Conservation (phyloP, 2,329 filamentous ascomycete genomes). For the Fusarium sp. region DNA sequence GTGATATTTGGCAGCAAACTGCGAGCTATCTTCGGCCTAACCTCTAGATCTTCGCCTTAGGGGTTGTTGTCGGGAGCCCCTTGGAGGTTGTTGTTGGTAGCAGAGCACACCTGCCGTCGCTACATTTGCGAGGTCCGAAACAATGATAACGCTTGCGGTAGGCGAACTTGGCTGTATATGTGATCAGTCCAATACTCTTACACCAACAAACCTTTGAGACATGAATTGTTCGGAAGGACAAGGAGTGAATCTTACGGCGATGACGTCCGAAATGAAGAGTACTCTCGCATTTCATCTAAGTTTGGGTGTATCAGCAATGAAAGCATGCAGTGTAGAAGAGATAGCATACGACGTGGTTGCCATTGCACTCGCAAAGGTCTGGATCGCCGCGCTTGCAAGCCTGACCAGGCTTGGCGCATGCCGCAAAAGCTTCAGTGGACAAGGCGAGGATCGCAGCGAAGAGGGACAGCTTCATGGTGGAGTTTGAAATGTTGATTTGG, state of each 20-base stretch:
- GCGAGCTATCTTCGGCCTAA: fast-evolving
- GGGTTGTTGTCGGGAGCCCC: too few species aligned
- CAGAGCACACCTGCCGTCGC: not conserved
- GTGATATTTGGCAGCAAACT: not conserved
- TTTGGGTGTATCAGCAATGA: not conserved
- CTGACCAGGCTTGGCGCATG: slow-evolving; percentile 4
- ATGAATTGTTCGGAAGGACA: too few species aligned
- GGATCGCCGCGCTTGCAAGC: slow-evolving; percentile 5
- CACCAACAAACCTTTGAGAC: too few species aligned
- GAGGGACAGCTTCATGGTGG: slow-evolving; percentile 6
- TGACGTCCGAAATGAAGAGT: not conserved
- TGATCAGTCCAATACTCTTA: not conserved
- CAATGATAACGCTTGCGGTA: not conserved
- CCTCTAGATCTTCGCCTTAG: too few species aligned
- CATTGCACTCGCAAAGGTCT: slow-evolving; percentile 1
- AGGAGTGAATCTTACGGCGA: not conserved
- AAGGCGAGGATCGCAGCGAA: not conserved
- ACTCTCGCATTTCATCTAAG: slow-evolving; percentile 1
- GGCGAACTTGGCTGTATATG: not conserved
- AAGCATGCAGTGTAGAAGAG: fast-evolving
- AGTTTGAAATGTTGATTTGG: fast-evolving
- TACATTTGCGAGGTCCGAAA: not conserved
- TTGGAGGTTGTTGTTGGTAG: too few species aligned
- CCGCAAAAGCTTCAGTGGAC: not conserved
- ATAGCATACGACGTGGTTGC: not conserved